Conservation (phyloP, 2,329 filamentous ascomycete genomes). For the Botrytis galanthina region DNA sequence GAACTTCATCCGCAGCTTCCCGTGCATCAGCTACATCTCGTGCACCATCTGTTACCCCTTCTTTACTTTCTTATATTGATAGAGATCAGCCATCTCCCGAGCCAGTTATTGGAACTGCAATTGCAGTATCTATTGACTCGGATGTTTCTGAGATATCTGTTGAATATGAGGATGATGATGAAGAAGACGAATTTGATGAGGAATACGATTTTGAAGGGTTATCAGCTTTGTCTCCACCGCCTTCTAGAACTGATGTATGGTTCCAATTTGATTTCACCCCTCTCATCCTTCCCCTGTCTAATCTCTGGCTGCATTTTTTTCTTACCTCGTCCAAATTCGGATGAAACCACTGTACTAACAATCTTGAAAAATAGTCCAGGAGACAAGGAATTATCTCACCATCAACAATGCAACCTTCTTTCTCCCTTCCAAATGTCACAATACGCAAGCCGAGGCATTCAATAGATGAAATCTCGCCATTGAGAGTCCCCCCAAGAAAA, state of each 20-base stretch:
- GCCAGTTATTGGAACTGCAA: conserved; percentile 24
- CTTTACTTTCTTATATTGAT: conserved; percentile 24
- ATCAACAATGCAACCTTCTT: conserved; percentile 15
- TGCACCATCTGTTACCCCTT: conserved; percentile 27
- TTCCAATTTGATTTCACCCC: neutral
- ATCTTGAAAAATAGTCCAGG: conserved; percentile 7
- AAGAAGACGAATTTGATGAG: neutral
- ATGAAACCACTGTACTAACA: neutral
- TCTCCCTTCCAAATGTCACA: conserved; percentile 27
- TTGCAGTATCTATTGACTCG: conserved; percentile 20
- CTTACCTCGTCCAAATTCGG: neutral
- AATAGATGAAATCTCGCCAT: neutral
- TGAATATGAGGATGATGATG: neutral
- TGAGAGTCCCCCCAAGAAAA: neutral
- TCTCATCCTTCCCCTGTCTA: neutral
- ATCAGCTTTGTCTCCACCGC: conserved; percentile 7
- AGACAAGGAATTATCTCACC: conserved; percentile 22
- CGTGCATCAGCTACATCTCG: conserved; percentile 19
- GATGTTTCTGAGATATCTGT: conserved; percentile 4
- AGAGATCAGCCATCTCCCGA: conserved; percentile 27
- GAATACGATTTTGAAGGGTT: neutral
- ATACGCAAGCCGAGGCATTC: conserved; percentile 22
- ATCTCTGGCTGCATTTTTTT: neutral
- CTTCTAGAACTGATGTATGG: neutral
- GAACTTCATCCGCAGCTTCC: conserved; percentile 10